Percentiles rank a stretch among this genome's conserved stretches.
These are phyloP conservation scores for Penicillium arizonense DNA, from an alignment of 495 filamentous ascomycete species.

Conservation along the genomic window DNA sequence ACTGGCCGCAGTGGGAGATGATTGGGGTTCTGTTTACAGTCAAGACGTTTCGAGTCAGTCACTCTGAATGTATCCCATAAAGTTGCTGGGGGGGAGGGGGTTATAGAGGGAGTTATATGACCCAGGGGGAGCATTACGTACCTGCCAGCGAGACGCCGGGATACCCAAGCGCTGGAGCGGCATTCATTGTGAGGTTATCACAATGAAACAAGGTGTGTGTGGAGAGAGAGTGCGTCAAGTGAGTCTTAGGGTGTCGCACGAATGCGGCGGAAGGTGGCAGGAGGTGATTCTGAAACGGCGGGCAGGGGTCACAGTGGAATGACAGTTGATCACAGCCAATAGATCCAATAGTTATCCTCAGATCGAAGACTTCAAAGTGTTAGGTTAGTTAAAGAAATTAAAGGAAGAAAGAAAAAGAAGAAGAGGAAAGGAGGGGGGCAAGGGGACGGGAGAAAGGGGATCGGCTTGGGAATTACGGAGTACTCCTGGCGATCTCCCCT, in stretches of 20 bases:
- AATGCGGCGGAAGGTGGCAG: slow-evolving; percentile 9
- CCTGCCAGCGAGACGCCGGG: slow-evolving; percentile 41
- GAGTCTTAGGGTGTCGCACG: slow-evolving; percentile 19
- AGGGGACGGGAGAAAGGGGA: slow-evolving; percentile 15
- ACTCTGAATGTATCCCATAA: slow-evolving; percentile 4
- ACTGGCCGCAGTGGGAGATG: slow-evolving; percentile 55
- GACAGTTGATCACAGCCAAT: neutral
- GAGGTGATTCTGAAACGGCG: slow-evolving; percentile 2
- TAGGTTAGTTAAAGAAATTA: neutral
- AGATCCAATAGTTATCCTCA: neutral
- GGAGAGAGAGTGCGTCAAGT: slow-evolving; percentile 17
- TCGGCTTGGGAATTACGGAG: neutral
- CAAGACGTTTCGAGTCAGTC: slow-evolving; percentile 11
- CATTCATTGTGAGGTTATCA: slow-evolving; percentile 31
- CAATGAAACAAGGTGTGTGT: slow-evolving; percentile 21
- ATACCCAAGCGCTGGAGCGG: slow-evolving; percentile 38
- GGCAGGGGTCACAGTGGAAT: neutral
- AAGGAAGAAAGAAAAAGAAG: slow-evolving; percentile 1
- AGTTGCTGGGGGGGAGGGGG: neutral
- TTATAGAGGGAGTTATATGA: no score
- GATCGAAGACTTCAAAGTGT: neutral
- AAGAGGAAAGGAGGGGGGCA: neutral
- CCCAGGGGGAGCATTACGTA: slow-evolving; percentile 27
- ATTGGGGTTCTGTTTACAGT: slow-evolving; percentile 21
- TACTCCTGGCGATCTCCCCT: slow-evolving; percentile 1